Base-by-base conservation (phyloP, 257 asterid genomes). In the Rehmannia glutinosa region DNA sequence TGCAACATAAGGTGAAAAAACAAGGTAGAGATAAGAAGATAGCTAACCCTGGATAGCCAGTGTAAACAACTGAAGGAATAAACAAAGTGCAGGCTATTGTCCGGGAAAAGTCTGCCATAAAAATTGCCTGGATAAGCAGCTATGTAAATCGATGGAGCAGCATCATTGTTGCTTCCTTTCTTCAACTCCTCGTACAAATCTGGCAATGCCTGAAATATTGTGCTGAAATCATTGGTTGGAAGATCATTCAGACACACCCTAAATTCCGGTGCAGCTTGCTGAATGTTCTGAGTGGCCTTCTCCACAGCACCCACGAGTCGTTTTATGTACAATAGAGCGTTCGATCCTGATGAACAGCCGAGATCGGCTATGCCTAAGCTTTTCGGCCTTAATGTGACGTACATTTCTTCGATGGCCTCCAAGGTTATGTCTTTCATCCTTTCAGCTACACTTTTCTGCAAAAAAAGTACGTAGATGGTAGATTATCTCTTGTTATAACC, bases 91-190 rank as follows among this genome's bases (percentile, higher is more conserved):
- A 87, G 71, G 62, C 74, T 66, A 47, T 73, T 64, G 19, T 70
- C 71, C 1, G 95, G 95, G 53, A 87, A 87, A 47, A 87, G 63
- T 43, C 89, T 82, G 5, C 84, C 89, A 64, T 84, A 87, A 70
- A 87, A 87, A 0, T 71, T 72, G 62, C 91, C 91, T 0, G 91
- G 95, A 55, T 61, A 87, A 54, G 75, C 95, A 23, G 89, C 91
- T 0, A 87, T 9, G 30, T 67, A 84, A 5, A 84, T 32, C n/a
- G n/a, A n/a, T n/a, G n/a, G n/a, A n/a, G n/a, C n/a, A n/a, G n/a
- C n/a, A n/a, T n/a, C n/a, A 13, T 23, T 11, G 6, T 21, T 66
- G 24, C 79, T 57, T 43, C 58, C 72, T 57, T 64, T 60, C 42
- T 71, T 82, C 24, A 86, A 24, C 43, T 73, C 73, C 17, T 51